Base-by-base conservation (phyloP, 495 filamentous ascomycete genomes). In the Parathielavia hyrcaniae region DNA sequence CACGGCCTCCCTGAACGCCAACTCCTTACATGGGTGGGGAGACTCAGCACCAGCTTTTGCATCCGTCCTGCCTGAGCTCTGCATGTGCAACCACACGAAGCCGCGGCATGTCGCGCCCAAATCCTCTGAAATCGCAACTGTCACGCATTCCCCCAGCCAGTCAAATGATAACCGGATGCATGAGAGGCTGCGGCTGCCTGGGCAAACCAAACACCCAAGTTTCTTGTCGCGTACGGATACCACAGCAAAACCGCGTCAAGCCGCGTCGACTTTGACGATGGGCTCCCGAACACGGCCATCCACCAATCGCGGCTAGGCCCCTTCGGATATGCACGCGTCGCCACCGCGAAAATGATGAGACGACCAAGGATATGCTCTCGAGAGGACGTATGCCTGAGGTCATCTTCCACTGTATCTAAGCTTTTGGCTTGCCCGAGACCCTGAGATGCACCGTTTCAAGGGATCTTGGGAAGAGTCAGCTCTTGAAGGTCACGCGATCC, bases 101-200 rank as follows among this genome's bases (percentile, higher is more conserved):
- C 52, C 52, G 46, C 36, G 10, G 41, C 30, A 46, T 32, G 17
- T 10, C 30, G n/a, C 52, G 13, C 22, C 17, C 11, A 30, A 20
- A 40, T 52, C 36, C 19, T 55, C 19, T 38, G 30, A 34, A 17
- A 36, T 22, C 8, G 32, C 41, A 30, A 6, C 41, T 1, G 52
- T 30, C 52, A 55, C 52, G 30, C 26, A 34, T 36, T n/a, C 40
- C 10, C 32, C n/a, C 52, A 36, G 26, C 23, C 26, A 43, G 35
- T 45, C n/a, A 7, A 38, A 17, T 3, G 45, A 14, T 12, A 34
- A 49, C 19, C 50, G 20, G 30, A 55, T 47, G 44, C 53, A 55
- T 34, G 46, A 40, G 16, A n/a, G 22, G 19, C n/a, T 11, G 35
- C 46, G 53, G 53, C 30, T 55, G 53, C 53, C 53, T 55, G 38